Evolutionary conservation across 345 rosid genomes (phyloP), one percentile per base, ranked within the genome.

Genomic region (Populus simonii): DNA sequence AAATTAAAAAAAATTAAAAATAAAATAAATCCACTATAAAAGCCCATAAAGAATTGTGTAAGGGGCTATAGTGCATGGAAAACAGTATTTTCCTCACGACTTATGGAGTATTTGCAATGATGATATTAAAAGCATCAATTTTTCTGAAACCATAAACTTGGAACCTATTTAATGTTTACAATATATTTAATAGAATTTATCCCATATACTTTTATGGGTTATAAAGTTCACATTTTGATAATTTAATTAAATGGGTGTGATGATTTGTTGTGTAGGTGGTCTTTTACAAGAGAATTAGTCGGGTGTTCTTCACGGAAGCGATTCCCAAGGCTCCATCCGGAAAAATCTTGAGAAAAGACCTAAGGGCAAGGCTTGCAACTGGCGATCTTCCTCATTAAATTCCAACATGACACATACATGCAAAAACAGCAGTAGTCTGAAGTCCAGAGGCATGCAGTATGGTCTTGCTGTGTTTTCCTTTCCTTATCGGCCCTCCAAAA

Each of bases 301-400:
- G 86, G 80, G 97, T 93, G 7, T 88, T 89, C 85, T 93, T 93
- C 85, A 72, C 72, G 6, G 90, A 90, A 8, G 43, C 92, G 7
- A 91, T 95, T 73, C 99, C 98, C 1, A 95, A 91, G 81, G 90
- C 94, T 59, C 91, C 97, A 33, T 85, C 98, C 7, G 98, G 99
- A 18, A 95, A 95, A 78, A 92, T 93, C 29, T 75, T 95, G 89
- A 84, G 98, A 84, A 93, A 95, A 69, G 92, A 93, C 59, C 82
- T 93, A 10, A 86, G 89, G 80, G 91, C 86, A 29, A 89, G 68
- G 76, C 73, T 95, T 72, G 88, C 88, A 5, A 77, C 87, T 49
- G 89, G 82, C 38, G 59, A 67, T 27, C 47, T 78, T 36, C 80
- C 74, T n/a, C 74, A 78, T 66, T n/a, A 22, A 22, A 22, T 33